Percentiles rank a stretch among this genome's conserved stretches.
Conservation (phyloP, 2,329 filamentous ascomycete species). For the Fusarium burgessii region DNA sequence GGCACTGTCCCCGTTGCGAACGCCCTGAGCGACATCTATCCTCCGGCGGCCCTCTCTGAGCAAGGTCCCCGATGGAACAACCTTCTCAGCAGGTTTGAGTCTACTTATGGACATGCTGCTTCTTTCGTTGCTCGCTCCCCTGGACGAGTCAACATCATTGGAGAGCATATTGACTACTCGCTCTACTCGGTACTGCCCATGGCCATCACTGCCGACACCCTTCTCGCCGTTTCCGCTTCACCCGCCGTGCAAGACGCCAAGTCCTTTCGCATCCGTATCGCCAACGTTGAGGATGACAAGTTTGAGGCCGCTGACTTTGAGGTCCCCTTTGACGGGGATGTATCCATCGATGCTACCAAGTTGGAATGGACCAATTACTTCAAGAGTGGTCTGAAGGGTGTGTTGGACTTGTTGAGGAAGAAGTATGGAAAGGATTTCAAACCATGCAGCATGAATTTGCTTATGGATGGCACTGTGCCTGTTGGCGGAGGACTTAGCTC, state of each 20-base stretch:
- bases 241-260: constrained; percentile 61
- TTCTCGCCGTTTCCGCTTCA: constrained; percentile 80
- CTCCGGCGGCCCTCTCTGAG: constrained; percentile 73
- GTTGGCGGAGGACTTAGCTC: constrained; percentile 93
- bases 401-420: constrained; percentile 80
- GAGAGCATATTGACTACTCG: constrained; percentile 99
- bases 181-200: constrained; percentile 96
- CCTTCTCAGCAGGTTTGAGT: constrained; percentile 77
- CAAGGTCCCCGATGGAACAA: constrained; percentile 82
- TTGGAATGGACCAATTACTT: constrained; percentile 99
- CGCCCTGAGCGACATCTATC: constrained; percentile 86
- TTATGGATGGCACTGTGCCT: constrained; percentile 93
- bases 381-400: constrained; percentile 88
- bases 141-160: constrained; percentile 96
- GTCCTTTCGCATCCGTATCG: constrained; percentile 77
- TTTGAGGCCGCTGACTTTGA: constrained; percentile 82
- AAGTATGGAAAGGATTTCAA: constrained; percentile 71
- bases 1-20: constrained; percentile 77
- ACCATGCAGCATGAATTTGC: constrained; percentile 81
- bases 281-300: constrained; percentile 80
- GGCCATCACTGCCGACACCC: constrained; percentile 90
- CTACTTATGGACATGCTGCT: constrained; percentile 75
- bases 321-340: constrained; percentile 69
- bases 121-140: constrained; percentile 91
- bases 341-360: constrained; percentile 86